These are phyloP conservation scores for Cryptosporidium tyzzeri DNA, from an alignment of 169 alveolate species.

Conservation along the genomic window DNA sequence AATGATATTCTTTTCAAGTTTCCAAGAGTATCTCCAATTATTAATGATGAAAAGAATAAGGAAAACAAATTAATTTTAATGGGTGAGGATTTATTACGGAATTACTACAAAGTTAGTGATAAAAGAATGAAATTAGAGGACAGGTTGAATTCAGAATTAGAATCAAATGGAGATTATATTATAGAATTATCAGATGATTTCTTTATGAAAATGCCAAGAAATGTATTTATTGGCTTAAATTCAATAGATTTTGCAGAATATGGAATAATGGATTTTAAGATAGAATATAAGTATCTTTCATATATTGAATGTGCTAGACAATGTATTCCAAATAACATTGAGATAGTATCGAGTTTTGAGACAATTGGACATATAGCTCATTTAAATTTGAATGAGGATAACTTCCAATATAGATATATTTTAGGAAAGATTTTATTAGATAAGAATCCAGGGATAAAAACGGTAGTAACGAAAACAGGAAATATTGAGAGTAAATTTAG, in stretches of 20 bases:
- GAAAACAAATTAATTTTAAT: constrained; percentile 10
- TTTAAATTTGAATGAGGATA: constrained; percentile 81
- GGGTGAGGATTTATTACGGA: constrained; percentile 9
- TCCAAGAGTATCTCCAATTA: constrained; percentile 48
- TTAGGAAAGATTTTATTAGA: constrained; percentile 85
- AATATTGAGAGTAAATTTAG: constrained; percentile 85
- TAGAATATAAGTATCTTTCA: constrained; percentile 46
- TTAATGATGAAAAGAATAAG: not conserved
- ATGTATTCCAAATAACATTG: constrained; percentile 64
- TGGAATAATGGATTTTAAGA: constrained; percentile 32
- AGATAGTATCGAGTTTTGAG: constrained; percentile 86
- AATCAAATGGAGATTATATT: not conserved
- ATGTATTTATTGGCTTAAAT: constrained; percentile 4
- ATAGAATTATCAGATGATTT: constrained; percentile 33
- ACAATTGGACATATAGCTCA: constrained; percentile 88
- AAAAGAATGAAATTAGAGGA: constrained; percentile 1
- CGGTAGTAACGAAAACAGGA: constrained; percentile 87
- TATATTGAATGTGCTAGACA: constrained; percentile 59
- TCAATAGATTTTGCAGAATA: constrained; percentile 27
- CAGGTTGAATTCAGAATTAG: too few relatives aligned
- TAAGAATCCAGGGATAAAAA: constrained; percentile 84
- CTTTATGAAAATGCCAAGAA: constrained; percentile 15
- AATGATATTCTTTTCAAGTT: constrained; percentile 27
- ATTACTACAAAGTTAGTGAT: not conserved
- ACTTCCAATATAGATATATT: constrained; percentile 79